Base-by-base conservation (phyloP, 2,329 filamentous ascomycete species). In the Colletotrichum destructivum region DNA sequence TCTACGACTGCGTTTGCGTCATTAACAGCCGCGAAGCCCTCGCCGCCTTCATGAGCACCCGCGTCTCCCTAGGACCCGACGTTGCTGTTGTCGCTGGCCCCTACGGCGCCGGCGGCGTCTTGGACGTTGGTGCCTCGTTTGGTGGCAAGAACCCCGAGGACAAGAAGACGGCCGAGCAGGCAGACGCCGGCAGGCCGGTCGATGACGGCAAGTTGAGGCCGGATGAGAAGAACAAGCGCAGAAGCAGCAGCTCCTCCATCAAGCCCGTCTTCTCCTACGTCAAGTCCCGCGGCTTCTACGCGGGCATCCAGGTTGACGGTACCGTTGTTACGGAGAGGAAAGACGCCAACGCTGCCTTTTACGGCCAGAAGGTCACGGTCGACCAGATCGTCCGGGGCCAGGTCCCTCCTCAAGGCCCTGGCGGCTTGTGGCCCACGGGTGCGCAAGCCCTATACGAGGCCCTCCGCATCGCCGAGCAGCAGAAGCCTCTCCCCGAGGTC, bases 291-390 rank as follows among this genome's bases (percentile, higher is more conserved):
- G 95, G 95, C 5, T 91, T 98, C 75, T 98, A 97, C 78, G 95
- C 94, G 1, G 94, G 94, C 40, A 89, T 97, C 1, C 93, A 95
- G 77, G 88, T 97, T 44, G 95, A 98, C 77, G 95, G 95, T 35
- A 97, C 94, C 0, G 89, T 97, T 13, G 88, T 98, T 60, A 93
- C 96, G 35, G 94, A 97, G 81, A 90, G 95, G 62, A 92, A 89
- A n/a, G 94, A 96, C 69, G 95, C 96, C 78, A 98, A 98, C 77
- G 92, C 94, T 63, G 89, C 89, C 7, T 98, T 98, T 78, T 98
- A 97, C 80, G 92, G 92, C 26, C 86, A 93, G n/a, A 75, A 78
- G 5, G 77, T 89, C 31, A 75, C 82, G 0, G 86, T 85, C 1
- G 81, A 84, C 31, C 81, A 82, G 71, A 88, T 89, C 65, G 78